Percentiles rank a stretch among this genome's conserved stretches.
phyloP scores from a whole-genome alignment of 345 rosid genomes.

The Odontarrhena argentea region DNA sequence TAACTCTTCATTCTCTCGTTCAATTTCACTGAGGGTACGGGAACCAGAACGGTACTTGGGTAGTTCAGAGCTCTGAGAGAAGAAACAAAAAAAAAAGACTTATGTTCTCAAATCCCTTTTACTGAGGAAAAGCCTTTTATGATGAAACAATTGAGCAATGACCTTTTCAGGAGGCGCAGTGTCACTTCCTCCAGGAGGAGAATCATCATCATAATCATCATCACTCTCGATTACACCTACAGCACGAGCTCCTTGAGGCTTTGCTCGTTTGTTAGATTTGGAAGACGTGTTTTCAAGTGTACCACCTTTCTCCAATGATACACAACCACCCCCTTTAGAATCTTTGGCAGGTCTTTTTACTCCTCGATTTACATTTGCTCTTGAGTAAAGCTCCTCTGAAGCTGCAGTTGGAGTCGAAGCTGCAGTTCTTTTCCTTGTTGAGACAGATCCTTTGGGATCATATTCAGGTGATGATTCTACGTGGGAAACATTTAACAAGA shows the following conservation, averaged over 20 bases:
- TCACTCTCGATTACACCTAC: slow-evolving; percentile 27
- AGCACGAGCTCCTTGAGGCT: slow-evolving; percentile 25
- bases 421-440: slow-evolving; percentile 39
- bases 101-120: not conserved
- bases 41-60: slow-evolving; percentile 36
- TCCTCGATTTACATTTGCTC: slow-evolving; percentile 34
- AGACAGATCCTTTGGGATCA: slow-evolving; percentile 36
- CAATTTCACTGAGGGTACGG: slow-evolving; percentile 44
- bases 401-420: slow-evolving; percentile 23
- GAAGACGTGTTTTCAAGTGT: slow-evolving; percentile 23
- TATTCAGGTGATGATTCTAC: slow-evolving; percentile 56
- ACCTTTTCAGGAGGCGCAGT: slow-evolving; percentile 25
- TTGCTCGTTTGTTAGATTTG: slow-evolving; percentile 42
- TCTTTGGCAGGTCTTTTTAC: slow-evolving; percentile 29
- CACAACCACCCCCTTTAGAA: slow-evolving; percentile 11
- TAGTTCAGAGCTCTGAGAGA: slow-evolving; percentile 40
- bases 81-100: not conserved
- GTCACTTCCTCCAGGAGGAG: slow-evolving; percentile 17
- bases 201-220: slow-evolving; percentile 4
- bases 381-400: slow-evolving; percentile 43
- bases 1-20: slow-evolving; percentile 61
- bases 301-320: slow-evolving; percentile 40
- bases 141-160: not conserved
- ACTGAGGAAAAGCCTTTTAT: not conserved
- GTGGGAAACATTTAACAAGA: slow-evolving; percentile 26